Evolutionary conservation across 202 grass and related monocot species (phyloP), one percentile per base, ranked within the genome.

Genomic region (Musa balbisiana): DNA sequence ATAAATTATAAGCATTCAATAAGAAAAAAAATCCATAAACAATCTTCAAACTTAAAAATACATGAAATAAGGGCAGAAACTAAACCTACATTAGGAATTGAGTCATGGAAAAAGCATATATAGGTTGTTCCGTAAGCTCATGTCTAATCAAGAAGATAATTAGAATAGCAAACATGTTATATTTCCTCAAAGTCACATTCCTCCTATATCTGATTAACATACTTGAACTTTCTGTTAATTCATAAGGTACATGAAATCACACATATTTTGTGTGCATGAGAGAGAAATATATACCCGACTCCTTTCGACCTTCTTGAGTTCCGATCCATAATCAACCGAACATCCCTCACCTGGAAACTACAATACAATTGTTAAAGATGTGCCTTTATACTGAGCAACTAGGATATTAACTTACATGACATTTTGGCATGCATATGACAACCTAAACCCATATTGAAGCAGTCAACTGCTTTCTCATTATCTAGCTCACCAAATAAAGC

Each of bases 291-390:
- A 77, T 77, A 77, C 75, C 75, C 75, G 25, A 77, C 75, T 77
- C 75, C 75, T 52, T 77, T 77, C 25, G 75, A 77, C 20, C 75
- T 60, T 25, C 75, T 77, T 52, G 75, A 77, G 60, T 77, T 77
- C 19, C 75, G 75, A 77, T 77, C 75, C 75, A 77, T 77, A 21
- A 77, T 77, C 58, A 77, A 52, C 20, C 75, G 75, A 10, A 77
- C 75, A 66, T 77, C 75, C 60, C 75, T 64, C 58, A 77, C 75
- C 75, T 77, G 75, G 49, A 64, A 53, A 77, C 49, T 64, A 64
- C 21, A 74, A 74, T 10, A 74, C 15, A 55, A 20, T 43, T 67
- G 43, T 70, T 70, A 70, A 70, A 70, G 20, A 51, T 51, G 67
- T 51, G 67, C 17, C 17, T 51, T 49, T 70, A 10, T 51, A 21